Evolutionary conservation across 23 red algal species (phyloP).

Genomic region (Porphyridium purpureum): DNA sequence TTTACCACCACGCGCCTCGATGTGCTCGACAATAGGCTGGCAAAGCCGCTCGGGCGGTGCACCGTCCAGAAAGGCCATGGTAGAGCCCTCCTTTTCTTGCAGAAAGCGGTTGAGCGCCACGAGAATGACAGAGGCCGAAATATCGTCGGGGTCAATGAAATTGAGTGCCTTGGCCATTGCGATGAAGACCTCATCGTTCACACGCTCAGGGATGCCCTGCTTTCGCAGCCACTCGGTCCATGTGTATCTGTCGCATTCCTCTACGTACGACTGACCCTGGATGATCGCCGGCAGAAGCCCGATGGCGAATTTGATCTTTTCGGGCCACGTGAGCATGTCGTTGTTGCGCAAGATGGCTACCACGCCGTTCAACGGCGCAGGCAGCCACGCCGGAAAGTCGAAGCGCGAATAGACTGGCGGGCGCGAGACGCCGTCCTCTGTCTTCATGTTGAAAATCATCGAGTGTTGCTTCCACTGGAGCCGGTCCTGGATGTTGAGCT

Average conservation of each 20-base stretch:
- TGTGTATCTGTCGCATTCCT: constrained; percentile 54
- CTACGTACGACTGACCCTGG: constrained; percentile 72
- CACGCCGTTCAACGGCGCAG: constrained; percentile 86
- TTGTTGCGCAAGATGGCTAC: constrained; percentile 74
- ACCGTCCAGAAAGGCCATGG: constrained; percentile 96
- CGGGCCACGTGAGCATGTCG: constrained; percentile 88
- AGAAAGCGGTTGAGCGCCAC: constrained; percentile 93
- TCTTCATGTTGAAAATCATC: constrained; percentile 95
- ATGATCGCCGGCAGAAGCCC: constrained; percentile 88
- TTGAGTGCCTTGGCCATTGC: constrained; percentile 98
- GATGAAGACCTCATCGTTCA: constrained; percentile 97
- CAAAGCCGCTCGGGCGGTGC: constrained; percentile 90
- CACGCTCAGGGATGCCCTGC: constrained; percentile 70
- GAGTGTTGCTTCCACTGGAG: constrained; percentile 96
- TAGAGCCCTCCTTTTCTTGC: constrained; percentile 79
- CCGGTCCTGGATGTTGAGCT: constrained; percentile 70
- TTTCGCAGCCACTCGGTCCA: constrained; percentile 90
- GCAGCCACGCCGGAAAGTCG: constrained; percentile 71
- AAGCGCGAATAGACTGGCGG: constrained; percentile 67
- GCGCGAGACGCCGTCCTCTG: constrained; percentile 16
- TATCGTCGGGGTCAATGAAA: constrained; percentile 97
- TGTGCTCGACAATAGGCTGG: constrained; percentile 46
- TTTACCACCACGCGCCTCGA: constrained; percentile 40
- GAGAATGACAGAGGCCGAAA: constrained; percentile 83
- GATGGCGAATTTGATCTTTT: constrained; percentile 79